Evolutionary conservation across 2,329 filamentous ascomycete species (phyloP).

Genomic region (Aspergillus sp.): DNA sequence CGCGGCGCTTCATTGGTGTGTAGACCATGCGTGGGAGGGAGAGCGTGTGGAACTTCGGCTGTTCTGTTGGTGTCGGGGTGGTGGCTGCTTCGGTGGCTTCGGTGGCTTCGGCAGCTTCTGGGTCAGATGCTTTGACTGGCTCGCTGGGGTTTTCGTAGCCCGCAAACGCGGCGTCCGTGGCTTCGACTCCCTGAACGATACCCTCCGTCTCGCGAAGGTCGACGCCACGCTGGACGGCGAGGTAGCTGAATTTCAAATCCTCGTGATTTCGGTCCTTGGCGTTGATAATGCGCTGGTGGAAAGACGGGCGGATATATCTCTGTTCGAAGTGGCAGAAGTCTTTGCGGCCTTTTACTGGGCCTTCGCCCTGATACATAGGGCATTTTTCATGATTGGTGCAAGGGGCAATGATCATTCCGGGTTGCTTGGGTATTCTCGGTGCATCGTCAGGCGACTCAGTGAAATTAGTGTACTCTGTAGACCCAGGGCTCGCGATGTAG

Average conservation of each 20-base stretch:
- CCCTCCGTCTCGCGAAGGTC: constrained; percentile 54
- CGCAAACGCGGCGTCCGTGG: constrained; percentile 69
- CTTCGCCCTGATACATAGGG: constrained; percentile 81
- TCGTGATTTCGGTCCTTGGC: constrained; percentile 76
- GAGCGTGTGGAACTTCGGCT: constrained; percentile 56
- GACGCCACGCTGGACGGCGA: constrained; percentile 80
- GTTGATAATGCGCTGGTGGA: constrained; percentile 76
- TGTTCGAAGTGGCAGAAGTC: constrained; percentile 93
- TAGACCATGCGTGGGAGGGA: constrained; percentile 78
- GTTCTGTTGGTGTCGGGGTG: constrained; percentile 14
- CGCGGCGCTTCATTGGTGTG: constrained; percentile 81
- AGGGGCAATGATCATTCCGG: constrained; percentile 64
- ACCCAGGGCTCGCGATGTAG: constrained; percentile 67
- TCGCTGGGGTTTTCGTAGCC: constrained; percentile 66
- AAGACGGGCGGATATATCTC: constrained; percentile 81
- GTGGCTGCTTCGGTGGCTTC: constrained; percentile 3
- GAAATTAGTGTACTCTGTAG: constrained; percentile 47
- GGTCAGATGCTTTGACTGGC: constrained; percentile 23
- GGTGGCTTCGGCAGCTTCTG: constrained; percentile 11
- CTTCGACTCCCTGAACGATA: constrained; percentile 58
- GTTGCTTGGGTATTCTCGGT: constrained; percentile 52
- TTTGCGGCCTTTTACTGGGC: constrained; percentile 73
- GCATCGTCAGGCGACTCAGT: constrained; percentile 35
- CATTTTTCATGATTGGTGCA: constrained; percentile 90
- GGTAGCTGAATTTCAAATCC: constrained; percentile 87